Evolutionary conservation across 768 basidiomycete species (phyloP).

Genomic region (Pholiota conissans): DNA sequence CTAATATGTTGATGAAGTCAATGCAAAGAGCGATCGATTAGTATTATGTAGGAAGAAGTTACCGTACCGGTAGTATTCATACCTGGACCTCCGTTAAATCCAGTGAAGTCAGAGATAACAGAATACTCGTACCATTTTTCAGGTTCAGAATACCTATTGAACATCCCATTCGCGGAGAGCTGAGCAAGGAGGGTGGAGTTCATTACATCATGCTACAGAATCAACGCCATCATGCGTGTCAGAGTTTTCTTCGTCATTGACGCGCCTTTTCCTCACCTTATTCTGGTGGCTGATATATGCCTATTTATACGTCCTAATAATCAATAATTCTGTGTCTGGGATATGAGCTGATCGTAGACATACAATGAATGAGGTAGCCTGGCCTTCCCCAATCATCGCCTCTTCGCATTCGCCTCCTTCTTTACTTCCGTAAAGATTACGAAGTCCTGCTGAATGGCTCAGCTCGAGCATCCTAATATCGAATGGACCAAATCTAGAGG

Average conservation of each 20-base stretch:
- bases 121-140: background rate
- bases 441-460: too few species aligned
- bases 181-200: background rate
- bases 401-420: too few species aligned
- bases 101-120: too few species aligned
- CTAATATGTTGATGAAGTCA: too few species aligned
- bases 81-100: background rate
- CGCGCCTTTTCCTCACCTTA: background rate
- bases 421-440: too few species aligned
- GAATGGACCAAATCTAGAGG: too few species aligned
- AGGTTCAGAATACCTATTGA: background rate
- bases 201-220: background rate
- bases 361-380: background rate
- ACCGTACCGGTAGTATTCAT: background rate
- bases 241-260: too few species aligned
- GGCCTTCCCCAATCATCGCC: background rate
- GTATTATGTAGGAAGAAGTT: too few species aligned
- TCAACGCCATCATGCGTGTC: background rate
- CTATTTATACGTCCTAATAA: too few species aligned
- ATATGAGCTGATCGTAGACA: background rate
- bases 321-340: background rate
- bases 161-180: background rate
- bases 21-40: too few species aligned
- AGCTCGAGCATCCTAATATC: too few species aligned
- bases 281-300: background rate